Evolutionary conservation across 805 yeast genomes (phyloP).

Genomic region (Brettanomyces nanus): DNA sequence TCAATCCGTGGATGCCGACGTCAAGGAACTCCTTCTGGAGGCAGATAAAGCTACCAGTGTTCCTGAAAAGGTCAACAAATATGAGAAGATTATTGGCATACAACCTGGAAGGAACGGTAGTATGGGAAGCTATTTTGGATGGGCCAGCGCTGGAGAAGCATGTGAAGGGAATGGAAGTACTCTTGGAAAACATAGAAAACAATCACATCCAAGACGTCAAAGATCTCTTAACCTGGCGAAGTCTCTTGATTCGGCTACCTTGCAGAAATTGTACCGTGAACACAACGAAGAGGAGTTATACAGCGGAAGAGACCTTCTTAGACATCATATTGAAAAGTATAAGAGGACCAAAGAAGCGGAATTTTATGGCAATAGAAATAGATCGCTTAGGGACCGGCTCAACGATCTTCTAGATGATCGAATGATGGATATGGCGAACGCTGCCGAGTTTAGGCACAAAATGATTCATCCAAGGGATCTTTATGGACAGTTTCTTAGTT

Average conservation of each 20-base stretch:
- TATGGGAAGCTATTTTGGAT: background rate
- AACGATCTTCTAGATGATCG: conserved; percentile 21
- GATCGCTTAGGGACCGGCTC: conserved; percentile 18
- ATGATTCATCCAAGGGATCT: conserved; percentile 21
- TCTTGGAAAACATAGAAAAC: background rate
- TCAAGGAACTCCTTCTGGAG: background rate
- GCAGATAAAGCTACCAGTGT: conserved; percentile 9
- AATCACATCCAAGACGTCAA: conserved; percentile 1
- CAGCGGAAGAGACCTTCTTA: background rate
- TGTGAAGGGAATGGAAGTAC: background rate
- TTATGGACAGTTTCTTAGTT: conserved; percentile 18
- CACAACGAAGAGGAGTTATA: background rate
- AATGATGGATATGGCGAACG: conserved; percentile 18
- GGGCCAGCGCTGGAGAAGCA: conserved; percentile 2
- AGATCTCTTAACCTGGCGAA: conserved; percentile 1
- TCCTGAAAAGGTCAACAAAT: conserved; percentile 22
- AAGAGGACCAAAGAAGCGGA: background rate
- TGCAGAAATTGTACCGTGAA: conserved; percentile 1
- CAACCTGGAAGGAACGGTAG: conserved; percentile 7
- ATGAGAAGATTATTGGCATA: conserved; percentile 19
- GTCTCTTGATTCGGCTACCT: background rate
- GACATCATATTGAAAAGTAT: background rate
- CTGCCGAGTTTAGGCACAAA: conserved; percentile 21
- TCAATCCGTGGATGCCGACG: background rate
- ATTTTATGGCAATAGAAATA: background rate